phyloP scores from a whole-genome alignment of 1,284 basidiomycete genomes.

The Sporisorium scitamineum region DNA sequence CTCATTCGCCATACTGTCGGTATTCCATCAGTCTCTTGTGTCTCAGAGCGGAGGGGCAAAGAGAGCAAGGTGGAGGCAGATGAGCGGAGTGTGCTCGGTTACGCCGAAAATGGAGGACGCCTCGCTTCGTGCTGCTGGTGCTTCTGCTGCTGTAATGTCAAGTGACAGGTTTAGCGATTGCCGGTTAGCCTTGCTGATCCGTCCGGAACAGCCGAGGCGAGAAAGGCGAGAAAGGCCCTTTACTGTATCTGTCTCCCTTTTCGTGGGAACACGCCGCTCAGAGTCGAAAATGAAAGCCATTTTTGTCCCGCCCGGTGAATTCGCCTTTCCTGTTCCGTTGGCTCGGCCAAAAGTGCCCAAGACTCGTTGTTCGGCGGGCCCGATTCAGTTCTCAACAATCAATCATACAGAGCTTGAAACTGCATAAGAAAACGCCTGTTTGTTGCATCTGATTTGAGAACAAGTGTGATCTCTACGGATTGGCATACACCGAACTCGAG shows the following conservation, averaged over 20 bases:
- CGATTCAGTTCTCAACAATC: no score
- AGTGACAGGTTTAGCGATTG: conserved; percentile 16
- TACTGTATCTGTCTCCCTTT: neutral
- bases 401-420: no score
- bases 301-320: no score
- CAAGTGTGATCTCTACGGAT: no score
- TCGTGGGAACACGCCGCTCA: neutral
- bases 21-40: no score
- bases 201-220: conserved; percentile 22
- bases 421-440: no score
- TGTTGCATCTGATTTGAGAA: no score
- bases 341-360: no score
- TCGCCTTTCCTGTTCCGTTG: no score
- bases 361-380: no score
- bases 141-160: conserved; percentile 21
- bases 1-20: no score
- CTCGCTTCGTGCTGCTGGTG: conserved; percentile 1
- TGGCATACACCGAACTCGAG: neutral
- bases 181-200: conserved; percentile 6
- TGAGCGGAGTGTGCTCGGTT: conserved; percentile 11
- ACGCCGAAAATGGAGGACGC: neutral
- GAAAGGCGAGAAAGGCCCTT: neutral
- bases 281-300: no score
- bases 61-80: neutral
- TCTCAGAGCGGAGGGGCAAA: neutral